phyloP scores from a whole-genome alignment of 345 rosid genomes.

The Syzygium aqueum region DNA sequence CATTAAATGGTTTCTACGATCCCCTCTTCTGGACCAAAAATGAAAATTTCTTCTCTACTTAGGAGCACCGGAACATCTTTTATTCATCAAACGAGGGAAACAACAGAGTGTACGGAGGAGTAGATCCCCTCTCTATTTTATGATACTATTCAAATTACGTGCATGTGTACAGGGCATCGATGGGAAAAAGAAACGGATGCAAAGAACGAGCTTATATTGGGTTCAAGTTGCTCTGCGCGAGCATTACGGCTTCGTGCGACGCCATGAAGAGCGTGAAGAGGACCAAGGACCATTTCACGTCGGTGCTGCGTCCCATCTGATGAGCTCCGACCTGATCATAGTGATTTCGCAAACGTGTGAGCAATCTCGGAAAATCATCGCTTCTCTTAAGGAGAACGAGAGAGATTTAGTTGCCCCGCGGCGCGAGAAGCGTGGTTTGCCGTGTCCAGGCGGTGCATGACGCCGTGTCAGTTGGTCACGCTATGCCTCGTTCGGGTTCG shows the following conservation, averaged over 20 bases:
- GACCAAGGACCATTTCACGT: not conserved
- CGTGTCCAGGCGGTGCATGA: not conserved
- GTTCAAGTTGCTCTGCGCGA: not conserved
- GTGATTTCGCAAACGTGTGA: not conserved
- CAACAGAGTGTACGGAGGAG: not conserved
- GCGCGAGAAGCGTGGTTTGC: not conserved
- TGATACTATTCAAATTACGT: not conserved
- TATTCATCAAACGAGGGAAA: not conserved
- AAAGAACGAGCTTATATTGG: not conserved
- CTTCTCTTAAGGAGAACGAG: not conserved
- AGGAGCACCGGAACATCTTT: not conserved
- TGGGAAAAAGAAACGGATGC: not conserved
- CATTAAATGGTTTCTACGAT: no score
- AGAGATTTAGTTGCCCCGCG: not conserved
- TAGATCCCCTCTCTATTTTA: not conserved
- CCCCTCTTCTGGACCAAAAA: not conserved
- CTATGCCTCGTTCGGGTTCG: not conserved
- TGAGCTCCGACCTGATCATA: not conserved
- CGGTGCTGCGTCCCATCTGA: not conserved
- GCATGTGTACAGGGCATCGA: not conserved
- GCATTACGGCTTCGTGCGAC: not conserved
- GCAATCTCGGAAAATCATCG: not conserved
- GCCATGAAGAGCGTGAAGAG: not conserved
- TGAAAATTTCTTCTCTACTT: not conserved
- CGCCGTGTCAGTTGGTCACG: not conserved